A percentile compares a stretch with the other conserved stretches of the same genome.
Conservation (phyloP, 164 flowering plant species). For the Akebia trifoliata region DNA sequence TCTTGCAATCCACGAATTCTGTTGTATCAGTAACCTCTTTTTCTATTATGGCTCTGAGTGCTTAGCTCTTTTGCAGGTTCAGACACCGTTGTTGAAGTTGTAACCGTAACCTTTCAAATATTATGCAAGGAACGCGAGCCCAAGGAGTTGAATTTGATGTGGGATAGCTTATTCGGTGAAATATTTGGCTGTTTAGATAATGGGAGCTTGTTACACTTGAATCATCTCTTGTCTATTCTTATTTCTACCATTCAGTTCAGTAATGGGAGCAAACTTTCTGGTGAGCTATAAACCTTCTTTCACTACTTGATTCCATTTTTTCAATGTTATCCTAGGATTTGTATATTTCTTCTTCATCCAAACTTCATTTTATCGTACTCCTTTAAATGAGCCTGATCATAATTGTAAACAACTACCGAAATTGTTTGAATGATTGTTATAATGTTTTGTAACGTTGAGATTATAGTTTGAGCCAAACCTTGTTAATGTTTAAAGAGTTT, state of each 20-base stretch:
- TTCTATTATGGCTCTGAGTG: conserved; percentile 3
- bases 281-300: conserved; percentile 32
- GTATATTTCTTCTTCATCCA: not conserved
- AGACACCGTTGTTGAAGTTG: conserved; percentile 54
- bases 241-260: conserved; percentile 36
- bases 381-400: not conserved
- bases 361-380: no score
- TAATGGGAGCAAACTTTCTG: conserved; percentile 34
- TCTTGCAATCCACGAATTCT: no score
- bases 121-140: conserved; percentile 45
- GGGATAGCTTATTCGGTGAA: conserved; percentile 46
- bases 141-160: conserved; percentile 44
- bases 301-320: conserved; percentile 1
- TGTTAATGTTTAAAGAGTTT: no score
- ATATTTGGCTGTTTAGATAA: conserved; percentile 23
- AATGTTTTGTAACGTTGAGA: no score
- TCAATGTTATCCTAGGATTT: not conserved
- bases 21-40: no score
- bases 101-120: conserved; percentile 41
- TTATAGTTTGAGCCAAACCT: no score
- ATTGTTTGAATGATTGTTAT: no score
- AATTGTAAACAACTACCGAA: no score
- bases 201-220: conserved; percentile 31
- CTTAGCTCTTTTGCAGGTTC: conserved; percentile 42
- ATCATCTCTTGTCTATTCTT: conserved; percentile 52